Percentiles rank a stretch among this genome's conserved stretches.
These are phyloP conservation scores for Cytospora schulzeri DNA, from an alignment of 2,329 filamentous ascomycete genomes.

Conservation along the genomic window DNA sequence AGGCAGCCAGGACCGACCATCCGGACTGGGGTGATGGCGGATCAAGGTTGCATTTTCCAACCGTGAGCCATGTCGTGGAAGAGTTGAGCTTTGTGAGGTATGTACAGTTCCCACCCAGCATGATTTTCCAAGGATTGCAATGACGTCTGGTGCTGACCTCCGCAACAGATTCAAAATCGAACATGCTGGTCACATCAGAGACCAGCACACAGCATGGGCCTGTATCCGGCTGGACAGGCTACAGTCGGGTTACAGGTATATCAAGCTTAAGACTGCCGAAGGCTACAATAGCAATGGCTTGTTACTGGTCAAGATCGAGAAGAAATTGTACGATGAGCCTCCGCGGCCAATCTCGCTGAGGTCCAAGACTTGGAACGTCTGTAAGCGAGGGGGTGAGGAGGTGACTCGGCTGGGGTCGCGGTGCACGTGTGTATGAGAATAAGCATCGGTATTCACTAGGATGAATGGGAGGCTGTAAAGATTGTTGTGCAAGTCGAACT, in stretches of 20 bases:
- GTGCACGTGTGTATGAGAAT: slow-evolving; percentile 12
- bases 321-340: slow-evolving; percentile 38
- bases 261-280: slow-evolving; percentile 50
- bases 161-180: slow-evolving; percentile 54
- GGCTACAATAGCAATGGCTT: slow-evolving; percentile 48
- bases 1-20: slow-evolving; percentile 57
- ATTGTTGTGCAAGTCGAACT: not conserved
- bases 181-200: slow-evolving; percentile 45
- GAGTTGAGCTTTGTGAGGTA: slow-evolving; percentile 74
- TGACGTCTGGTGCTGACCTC: not conserved
- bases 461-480: not conserved
- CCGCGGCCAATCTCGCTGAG: slow-evolving; percentile 9
- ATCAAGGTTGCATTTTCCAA: slow-evolving; percentile 58
- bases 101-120: not conserved
- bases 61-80: slow-evolving; percentile 62
- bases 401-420: slow-evolving; percentile 17
- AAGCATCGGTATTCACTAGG: not conserved
- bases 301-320: slow-evolving; percentile 56
- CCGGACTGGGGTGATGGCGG: slow-evolving; percentile 62
- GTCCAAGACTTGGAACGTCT: slow-evolving; percentile 23
- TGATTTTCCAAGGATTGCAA: not conserved
- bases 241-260: slow-evolving; percentile 55
- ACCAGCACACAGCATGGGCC: slow-evolving; percentile 54
- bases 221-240: slow-evolving; percentile 62
- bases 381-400: slow-evolving; percentile 18